Base-by-base conservation (phyloP, 2,329 filamentous ascomycete genomes). In the Diaporthe eres region DNA sequence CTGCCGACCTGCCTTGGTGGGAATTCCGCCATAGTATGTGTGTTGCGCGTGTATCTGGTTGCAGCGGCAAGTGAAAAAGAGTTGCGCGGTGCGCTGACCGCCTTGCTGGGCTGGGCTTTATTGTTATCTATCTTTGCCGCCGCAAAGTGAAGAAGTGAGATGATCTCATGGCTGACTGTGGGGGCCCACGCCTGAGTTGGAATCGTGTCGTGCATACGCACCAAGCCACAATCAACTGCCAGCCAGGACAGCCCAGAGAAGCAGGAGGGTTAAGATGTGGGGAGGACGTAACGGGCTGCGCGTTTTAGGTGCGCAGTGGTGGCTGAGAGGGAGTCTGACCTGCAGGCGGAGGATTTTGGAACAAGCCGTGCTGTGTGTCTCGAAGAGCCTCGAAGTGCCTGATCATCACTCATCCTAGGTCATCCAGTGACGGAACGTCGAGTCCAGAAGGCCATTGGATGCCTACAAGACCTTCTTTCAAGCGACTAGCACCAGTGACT, bases 261-360 rank as follows among this genome's bases (percentile, higher is more conserved):
- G 42, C 61, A 49, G n/a, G 22, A 51, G 63, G 63, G 39, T 25
- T 37, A 19, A 9, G 39, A 15, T 34, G 61, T 49, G 42, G 61
- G 44, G 63, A 68, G 63, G 63, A 68, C 63, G 63, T 68, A 68
- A 51, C 63, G 22, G 44, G 63, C 63, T 68, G 63, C 63, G 63
- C 47, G 63, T 68, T 37, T 51, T 68, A 68, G 44, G 44, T 68
- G 63, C 31, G 63, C 63, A 68, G 63, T 42, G 65, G 65, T 53
- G 47, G 65, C 65, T 68, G 47, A 53, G 65, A 42, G 65, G 47
- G 39, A 68, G 34, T 51, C 63, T 68, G 63, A 37, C 63, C 15
- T 67, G 63, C 63, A 67, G 63, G 42, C 63, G 44, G 44, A 68
- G 63, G 31, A 68, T 31, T 51, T 44, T 53, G 63, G 47, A 49